phyloP scores from a whole-genome alignment of 306 rosid species.

The Prunus campanulata region DNA sequence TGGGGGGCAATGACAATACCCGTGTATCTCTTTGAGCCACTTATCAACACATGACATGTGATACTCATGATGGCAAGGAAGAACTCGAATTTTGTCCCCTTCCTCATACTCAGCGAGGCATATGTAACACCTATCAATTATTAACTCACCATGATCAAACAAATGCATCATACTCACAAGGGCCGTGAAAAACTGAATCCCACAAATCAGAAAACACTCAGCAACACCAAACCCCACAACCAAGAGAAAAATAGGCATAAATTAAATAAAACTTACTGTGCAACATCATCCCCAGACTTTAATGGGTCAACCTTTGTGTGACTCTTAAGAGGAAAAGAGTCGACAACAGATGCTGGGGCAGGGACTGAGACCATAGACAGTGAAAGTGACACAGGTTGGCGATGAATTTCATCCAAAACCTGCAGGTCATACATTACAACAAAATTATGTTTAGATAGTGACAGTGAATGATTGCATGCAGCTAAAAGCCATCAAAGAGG shows the following conservation, averaged over 20 bases:
- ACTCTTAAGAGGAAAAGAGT: conserved; percentile 79
- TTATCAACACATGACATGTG: conserved; percentile 90
- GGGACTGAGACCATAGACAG: conserved; percentile 87
- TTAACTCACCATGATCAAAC: conserved; percentile 12
- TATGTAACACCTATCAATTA: conserved; percentile 73
- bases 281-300: conserved; percentile 47
- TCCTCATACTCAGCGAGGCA: conserved; percentile 96
- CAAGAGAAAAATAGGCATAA: not conserved
- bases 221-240: too few species aligned
- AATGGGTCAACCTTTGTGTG: conserved; percentile 55
- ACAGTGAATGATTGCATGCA: not conserved
- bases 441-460: not conserved
- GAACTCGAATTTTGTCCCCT: conserved; percentile 88
- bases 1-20: conserved; percentile 43
- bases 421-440: conserved; percentile 27
- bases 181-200: not conserved
- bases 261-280: conserved; percentile 58
- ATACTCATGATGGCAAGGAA: conserved; percentile 91
- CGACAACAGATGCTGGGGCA: conserved; percentile 83
- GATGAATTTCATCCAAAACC: conserved; percentile 98
- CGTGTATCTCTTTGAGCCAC: conserved; percentile 98
- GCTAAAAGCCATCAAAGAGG: not conserved
- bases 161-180: not conserved
- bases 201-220: too few species aligned
- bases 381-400: conserved; percentile 80